Evolutionary conservation across 192 early-diverging fungal genomes (phyloP).

Genomic region (Obelidium mucronatum): DNA sequence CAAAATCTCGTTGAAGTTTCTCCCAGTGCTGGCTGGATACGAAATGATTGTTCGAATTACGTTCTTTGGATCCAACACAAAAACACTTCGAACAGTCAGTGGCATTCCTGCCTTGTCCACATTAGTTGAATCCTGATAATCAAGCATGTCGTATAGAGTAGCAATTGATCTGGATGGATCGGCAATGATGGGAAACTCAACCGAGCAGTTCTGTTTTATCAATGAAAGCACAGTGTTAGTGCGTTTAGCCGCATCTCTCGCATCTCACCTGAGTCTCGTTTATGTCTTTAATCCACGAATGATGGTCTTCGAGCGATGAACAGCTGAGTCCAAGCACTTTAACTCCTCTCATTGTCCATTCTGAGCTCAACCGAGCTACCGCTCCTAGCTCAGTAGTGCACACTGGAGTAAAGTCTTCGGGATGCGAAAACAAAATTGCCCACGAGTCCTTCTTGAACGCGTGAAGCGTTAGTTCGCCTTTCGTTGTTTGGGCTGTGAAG

Average conservation of each 20-base stretch:
- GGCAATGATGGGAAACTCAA: conserved; percentile 95
- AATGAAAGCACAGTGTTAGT: neutral
- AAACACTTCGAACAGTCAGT: conserved; percentile 94
- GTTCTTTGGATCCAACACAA: conserved; percentile 94
- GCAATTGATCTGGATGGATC: conserved; percentile 87
- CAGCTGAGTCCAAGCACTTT: conserved; percentile 95
- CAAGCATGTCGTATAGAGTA: conserved; percentile 96
- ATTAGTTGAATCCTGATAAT: conserved; percentile 92
- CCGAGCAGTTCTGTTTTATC: conserved; percentile 71
- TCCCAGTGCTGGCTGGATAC: conserved; percentile 90
- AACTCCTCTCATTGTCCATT: conserved; percentile 83
- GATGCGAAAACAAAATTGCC: conserved; percentile 98
- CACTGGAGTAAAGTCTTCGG: conserved; percentile 87
- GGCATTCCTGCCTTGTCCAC: conserved; percentile 88
- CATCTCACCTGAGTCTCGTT: conserved; percentile 75
- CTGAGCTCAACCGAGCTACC: conserved; percentile 79
- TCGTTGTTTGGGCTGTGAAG: conserved; percentile 87
- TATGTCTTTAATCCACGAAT: conserved; percentile 92
- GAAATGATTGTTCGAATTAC: conserved; percentile 87
- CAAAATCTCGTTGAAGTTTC: conserved; percentile 98
- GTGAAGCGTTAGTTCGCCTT: conserved; percentile 93
- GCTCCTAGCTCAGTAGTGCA: conserved; percentile 80
- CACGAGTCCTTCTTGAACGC: conserved; percentile 84
- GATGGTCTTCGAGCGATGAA: conserved; percentile 83
- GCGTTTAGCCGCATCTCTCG: neutral